phyloP scores from a whole-genome alignment of 331 rosid genomes.

The Prunus yedoensis region DNA sequence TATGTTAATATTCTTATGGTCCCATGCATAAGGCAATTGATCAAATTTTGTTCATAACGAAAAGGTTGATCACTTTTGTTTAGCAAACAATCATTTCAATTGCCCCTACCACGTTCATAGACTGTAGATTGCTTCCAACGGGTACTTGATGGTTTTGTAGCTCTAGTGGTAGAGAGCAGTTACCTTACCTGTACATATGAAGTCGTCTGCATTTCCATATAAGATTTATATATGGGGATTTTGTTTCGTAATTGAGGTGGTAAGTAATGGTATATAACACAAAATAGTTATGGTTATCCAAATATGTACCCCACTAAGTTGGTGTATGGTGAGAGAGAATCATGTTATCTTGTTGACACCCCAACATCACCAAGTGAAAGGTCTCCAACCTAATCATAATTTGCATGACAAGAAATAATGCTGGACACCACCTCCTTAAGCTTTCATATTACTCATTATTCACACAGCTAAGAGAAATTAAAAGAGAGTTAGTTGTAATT shows the following conservation, averaged over 20 bases:
- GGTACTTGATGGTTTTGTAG: not conserved
- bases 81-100: not conserved
- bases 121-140: not conserved
- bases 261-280: not conserved
- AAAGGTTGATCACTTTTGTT: not conserved
- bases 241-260: not conserved
- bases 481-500: too few relatives aligned
- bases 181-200: too few relatives aligned
- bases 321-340: slow-evolving; percentile 21
- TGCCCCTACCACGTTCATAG: slow-evolving; percentile 9
- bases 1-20: not conserved
- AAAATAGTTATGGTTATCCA: slow-evolving; percentile 4
- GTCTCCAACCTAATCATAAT: slow-evolving; percentile 27
- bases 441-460: not conserved
- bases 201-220: too few relatives aligned
- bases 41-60: not conserved
- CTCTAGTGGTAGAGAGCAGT: too few relatives aligned
- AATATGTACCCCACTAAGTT: slow-evolving; percentile 21
- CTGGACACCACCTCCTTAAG: not conserved
- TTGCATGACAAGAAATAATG: not conserved
- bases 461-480: not conserved
- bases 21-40: slow-evolving; percentile 8
- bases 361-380: slow-evolving; percentile 20
- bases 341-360: slow-evolving; percentile 18
- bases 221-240: too few relatives aligned